Base-by-base conservation (phyloP, 495 filamentous ascomycete genomes). In the Podospora australis region DNA sequence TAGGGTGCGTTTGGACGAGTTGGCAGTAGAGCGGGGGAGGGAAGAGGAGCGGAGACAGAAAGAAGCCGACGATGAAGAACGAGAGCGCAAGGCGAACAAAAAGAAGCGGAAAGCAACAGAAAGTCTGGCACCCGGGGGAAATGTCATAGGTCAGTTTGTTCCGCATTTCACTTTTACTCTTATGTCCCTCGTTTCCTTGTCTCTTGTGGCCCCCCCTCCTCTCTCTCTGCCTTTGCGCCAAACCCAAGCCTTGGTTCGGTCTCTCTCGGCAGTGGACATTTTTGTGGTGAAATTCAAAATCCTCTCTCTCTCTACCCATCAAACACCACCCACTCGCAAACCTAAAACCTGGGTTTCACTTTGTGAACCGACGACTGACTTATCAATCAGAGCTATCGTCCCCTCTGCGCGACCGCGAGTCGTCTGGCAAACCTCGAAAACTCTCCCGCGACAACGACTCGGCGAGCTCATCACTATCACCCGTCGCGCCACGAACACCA, bases 381-480 rank as follows among this genome's bases (percentile, higher is more conserved):
- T 23, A n/a, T 28, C 8, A 32, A 34, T 2, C 39, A 74, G 70
- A 73, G 48, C 66, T 64, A n/a, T 71, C 72, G 1, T 72, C 71
- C 20, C 70, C 70, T 9, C 55, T 68, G 3, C 70, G 71, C 56
- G n/a, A n/a, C n/a, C n/a, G n/a, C n/a, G 68, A 71, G 14, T 50
- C 54, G 16, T 51, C 38, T 34, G 47, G 55, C 63, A 74, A 66
- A 70, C 66, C 56, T 64, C 62, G 71, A 38, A 78, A 76, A 46
- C 42, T 59, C 17, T 71, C 67, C 24, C 72, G 71, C 42, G 76
- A 71, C 25, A 74, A 72, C 36, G 77, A 77, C 23, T 81, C 80
- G 10, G 79, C 73, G 1, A 84, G 79, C 58, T 82, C 80, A 29
- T 90, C 88, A 4, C 75, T 77, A 26, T 83, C 75, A 30, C 74